A percentile compares a stretch with the other conserved stretches of the same genome.
Evolutionary conservation across 176 grass and related monocot genomes (phyloP).

Genomic region (Triticum urartu): DNA sequence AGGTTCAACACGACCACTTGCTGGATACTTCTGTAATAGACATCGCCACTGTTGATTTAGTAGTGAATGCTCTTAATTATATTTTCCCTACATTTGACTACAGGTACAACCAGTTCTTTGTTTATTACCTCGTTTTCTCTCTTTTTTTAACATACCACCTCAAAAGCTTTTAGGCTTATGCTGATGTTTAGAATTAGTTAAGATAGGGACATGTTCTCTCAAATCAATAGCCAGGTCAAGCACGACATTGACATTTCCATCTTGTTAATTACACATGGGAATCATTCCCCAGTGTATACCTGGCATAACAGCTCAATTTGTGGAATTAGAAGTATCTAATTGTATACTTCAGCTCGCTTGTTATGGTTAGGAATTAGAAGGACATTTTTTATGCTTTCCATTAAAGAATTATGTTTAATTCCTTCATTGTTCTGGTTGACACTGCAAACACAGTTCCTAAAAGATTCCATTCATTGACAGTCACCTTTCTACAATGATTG

Average conservation of each 20-base stretch:
- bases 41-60: slow-evolving; percentile 82
- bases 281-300: background rate
- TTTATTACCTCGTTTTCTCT: background rate
- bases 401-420: background rate
- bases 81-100: slow-evolving; percentile 93
- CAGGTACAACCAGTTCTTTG: slow-evolving; percentile 52
- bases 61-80: slow-evolving; percentile 80
- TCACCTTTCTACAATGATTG: background rate
- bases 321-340: background rate
- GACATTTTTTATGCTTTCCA: background rate
- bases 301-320: background rate
- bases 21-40: slow-evolving; percentile 74
- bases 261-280: slow-evolving; percentile 8
- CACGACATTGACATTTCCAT: background rate
- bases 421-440: background rate
- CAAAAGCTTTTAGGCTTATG: background rate
- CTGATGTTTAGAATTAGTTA: background rate
- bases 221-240: background rate
- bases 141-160: background rate
- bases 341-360: background rate
- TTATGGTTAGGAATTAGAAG: background rate
- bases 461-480: background rate
- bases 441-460: background rate
- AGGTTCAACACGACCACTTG: slow-evolving; percentile 91
- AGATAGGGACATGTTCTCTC: background rate